These are phyloP conservation scores for Saccharomycopsis microspora DNA, from an alignment of 805 yeast species.

Conservation along the genomic window DNA sequence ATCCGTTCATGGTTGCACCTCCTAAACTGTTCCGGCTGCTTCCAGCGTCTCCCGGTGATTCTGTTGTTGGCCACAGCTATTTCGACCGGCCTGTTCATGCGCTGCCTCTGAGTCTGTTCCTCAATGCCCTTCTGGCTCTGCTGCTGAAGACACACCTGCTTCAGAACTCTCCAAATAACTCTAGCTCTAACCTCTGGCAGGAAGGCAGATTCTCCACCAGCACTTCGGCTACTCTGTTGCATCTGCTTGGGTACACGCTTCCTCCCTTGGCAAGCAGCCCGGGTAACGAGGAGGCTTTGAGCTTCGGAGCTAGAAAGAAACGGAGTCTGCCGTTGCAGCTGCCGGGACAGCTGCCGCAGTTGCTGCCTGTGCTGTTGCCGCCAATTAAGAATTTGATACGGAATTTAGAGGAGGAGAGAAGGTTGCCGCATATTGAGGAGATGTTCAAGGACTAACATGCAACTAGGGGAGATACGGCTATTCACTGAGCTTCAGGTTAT, in stretches of 20 bases:
- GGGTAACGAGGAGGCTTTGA: slow-evolving; percentile 7
- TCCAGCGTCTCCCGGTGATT: slow-evolving; percentile 2
- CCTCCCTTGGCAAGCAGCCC: no score
- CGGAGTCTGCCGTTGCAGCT: slow-evolving; percentile 9
- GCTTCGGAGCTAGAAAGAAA: slow-evolving; percentile 10
- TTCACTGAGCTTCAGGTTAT: no score
- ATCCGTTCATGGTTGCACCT: slow-evolving; percentile 13
- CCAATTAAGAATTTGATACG: slow-evolving; percentile 13
- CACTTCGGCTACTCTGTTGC: slow-evolving; percentile 10
- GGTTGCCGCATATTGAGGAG: slow-evolving; percentile 14
- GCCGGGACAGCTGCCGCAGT: slow-evolving; percentile 11
- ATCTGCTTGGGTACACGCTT: slow-evolving; percentile 1
- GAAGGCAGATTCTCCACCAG: slow-evolving; percentile 3
- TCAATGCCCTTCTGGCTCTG: no score
- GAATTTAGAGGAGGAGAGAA: slow-evolving; percentile 10
- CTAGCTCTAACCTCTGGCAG: slow-evolving; percentile 8
- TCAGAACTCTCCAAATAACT: slow-evolving; percentile 26
- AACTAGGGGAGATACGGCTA: not conserved
- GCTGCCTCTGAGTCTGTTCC: not conserved
- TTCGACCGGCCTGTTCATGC: not conserved
- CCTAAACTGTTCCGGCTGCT: slow-evolving; percentile 5
- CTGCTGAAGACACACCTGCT: no score
- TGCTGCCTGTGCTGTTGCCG: slow-evolving; percentile 12
- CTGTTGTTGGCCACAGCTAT: not conserved
- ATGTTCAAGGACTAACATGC: slow-evolving; percentile 3